Evolutionary conservation across 192 early-diverging fungal genomes (phyloP), one percentile per base, ranked within the genome.

Genomic region (Linnemannia schmuckeri): DNA sequence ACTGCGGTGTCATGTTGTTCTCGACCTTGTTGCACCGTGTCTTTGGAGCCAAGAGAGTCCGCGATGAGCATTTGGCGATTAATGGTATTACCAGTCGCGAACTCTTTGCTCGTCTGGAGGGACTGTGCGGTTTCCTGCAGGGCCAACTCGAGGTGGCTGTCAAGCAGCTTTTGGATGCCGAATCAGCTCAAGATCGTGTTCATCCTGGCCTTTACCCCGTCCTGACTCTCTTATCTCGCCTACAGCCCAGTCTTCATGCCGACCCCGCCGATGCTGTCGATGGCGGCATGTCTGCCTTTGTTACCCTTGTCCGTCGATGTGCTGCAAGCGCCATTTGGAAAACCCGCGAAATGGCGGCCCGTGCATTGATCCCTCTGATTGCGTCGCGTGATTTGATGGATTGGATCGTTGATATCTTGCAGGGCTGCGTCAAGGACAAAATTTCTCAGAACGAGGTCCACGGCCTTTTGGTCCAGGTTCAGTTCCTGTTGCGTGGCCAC

Each of bases 1-100:
- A 99, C 88, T 97, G 96, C 69, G 95, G 97, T 44, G 94, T 97
- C 3, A 96, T 99, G 94, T 84, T 99, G 75, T 99, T 96, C 84
- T 95, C 97, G 12, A 93, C 97, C 1, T 79, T 98, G 49, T 85
- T 98, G 18, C 94, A 94, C 33, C 93, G 97, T 71, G 94, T 94
- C 10, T 94, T 99, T 89, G 98, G 98, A 10, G 93, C 92, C 61
- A 98, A 95, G 83, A 94, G 94, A 72, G 91, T 90, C 6, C 92
- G 91, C n/a, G 94, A 96, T 68, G 94, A 97, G 75, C 91, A 93
- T 42, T 89, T 93, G 76, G 90, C 90, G 4, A 89, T 95, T 61
- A 96, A 97, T 55, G 93, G 94, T 27, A 93, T 98, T 35, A 96
- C 97, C 4, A 95, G 94, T 0, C 93, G 96, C 37, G 98, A 98